These are phyloP conservation scores for Drechslerella coelobrocha DNA, from an alignment of 2,329 filamentous ascomycete species.

Conservation along the genomic window DNA sequence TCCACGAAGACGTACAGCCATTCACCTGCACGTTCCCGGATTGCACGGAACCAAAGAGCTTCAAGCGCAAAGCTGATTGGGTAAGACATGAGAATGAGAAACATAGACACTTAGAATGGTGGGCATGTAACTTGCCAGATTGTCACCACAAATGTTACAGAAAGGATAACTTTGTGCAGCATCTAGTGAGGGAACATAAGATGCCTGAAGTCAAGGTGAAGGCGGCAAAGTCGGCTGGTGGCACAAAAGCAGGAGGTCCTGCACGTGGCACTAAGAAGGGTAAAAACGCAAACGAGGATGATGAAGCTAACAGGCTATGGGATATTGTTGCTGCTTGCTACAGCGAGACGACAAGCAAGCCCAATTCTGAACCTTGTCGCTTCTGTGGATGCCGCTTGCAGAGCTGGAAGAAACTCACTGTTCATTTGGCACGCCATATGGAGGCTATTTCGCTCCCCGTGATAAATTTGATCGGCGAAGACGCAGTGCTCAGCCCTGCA, in stretches of 20 bases:
- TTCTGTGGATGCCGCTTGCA: slow-evolving; percentile 83
- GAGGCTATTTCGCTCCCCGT: slow-evolving; percentile 87
- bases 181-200: slow-evolving; percentile 90
- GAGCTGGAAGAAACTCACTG: slow-evolving; percentile 90
- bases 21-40: slow-evolving; percentile 89
- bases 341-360: slow-evolving; percentile 69
- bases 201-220: slow-evolving; percentile 81
- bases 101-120: slow-evolving; percentile 88
- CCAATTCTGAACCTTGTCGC: slow-evolving; percentile 79
- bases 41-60: slow-evolving; percentile 84
- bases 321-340: slow-evolving; percentile 79
- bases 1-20: slow-evolving; percentile 90
- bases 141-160: slow-evolving; percentile 84
- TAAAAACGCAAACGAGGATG: slow-evolving; percentile 54
- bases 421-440: slow-evolving; percentile 95
- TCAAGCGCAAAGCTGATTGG: slow-evolving; percentile 96
- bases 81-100: slow-evolving; percentile 89
- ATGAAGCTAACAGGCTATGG: slow-evolving; percentile 72
- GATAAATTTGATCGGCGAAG: slow-evolving; percentile 63
- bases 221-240: slow-evolving; percentile 67
- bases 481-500: slow-evolving; percentile 56
- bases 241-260: slow-evolving; percentile 48
- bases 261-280: slow-evolving; percentile 53
- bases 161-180: slow-evolving; percentile 91
- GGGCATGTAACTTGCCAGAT: slow-evolving; percentile 81